Conservation (phyloP, 305 asterid genomes). For the Ilex paraguariensis region DNA sequence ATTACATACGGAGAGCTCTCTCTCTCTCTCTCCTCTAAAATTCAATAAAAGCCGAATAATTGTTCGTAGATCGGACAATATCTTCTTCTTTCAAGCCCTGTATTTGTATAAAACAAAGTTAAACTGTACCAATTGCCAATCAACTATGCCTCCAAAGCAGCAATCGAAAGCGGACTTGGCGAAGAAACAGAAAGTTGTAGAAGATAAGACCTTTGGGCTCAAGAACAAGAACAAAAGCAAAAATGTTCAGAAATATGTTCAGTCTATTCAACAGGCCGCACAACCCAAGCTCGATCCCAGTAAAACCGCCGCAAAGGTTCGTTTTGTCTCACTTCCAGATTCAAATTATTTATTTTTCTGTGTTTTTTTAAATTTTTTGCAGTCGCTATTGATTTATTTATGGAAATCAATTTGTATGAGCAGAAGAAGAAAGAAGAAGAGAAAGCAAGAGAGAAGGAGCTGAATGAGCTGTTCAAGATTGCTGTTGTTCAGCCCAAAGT, state of each 20-base stretch:
- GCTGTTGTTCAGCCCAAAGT: constrained; percentile 95
- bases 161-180: constrained; percentile 75
- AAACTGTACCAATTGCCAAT: too few relatives aligned
- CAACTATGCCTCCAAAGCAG: constrained; percentile 74
- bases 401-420: background rate
- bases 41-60: too few relatives aligned
- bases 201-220: constrained; percentile 97
- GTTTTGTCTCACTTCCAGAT: too few relatives aligned
- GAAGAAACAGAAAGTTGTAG: constrained; percentile 85
- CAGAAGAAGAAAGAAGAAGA: constrained; percentile 99
- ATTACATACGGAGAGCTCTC: too few relatives aligned
- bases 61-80: too few relatives aligned
- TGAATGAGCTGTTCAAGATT: constrained; percentile 70
- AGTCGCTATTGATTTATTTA: background rate
- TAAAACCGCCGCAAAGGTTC: constrained; percentile 69
- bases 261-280: constrained; percentile 62
- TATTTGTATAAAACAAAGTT: too few relatives aligned
- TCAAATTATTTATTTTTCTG: background rate
- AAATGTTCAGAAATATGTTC: constrained; percentile 91
- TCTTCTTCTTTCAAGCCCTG: too few relatives aligned
- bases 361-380: background rate
- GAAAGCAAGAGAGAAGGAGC: constrained; percentile 85
- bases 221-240: constrained; percentile 93
- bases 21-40: too few relatives aligned
- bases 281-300: constrained; percentile 65